phyloP scores from a whole-genome alignment of 164 flowering plant genomes.

The Amborella trichopoda region DNA sequence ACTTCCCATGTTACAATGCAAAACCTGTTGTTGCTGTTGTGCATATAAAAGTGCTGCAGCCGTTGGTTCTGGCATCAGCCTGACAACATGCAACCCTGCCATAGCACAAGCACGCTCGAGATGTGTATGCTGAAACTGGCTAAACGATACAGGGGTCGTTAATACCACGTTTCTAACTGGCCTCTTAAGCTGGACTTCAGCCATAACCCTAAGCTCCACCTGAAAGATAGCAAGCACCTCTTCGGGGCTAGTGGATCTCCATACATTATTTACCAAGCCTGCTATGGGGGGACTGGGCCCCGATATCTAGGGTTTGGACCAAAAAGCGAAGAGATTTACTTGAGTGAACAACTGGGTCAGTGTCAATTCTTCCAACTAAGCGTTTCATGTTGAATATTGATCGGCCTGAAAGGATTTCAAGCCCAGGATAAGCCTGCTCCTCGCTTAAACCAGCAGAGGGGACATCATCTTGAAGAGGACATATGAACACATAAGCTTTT shows the following conservation, averaged over 20 bases:
- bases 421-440: slow-evolving; percentile 35
- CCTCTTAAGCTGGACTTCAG: slow-evolving; percentile 48
- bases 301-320: slow-evolving; percentile 75
- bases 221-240: slow-evolving; percentile 80
- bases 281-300: slow-evolving; percentile 81
- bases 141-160: slow-evolving; percentile 77
- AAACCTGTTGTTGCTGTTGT: slow-evolving; percentile 55
- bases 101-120: slow-evolving; percentile 93
- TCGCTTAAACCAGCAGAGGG: slow-evolving; percentile 62
- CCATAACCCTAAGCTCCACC: slow-evolving; percentile 66
- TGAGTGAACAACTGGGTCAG: slow-evolving; percentile 79
- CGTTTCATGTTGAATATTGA: slow-evolving; percentile 89
- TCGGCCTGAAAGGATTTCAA: slow-evolving; percentile 69
- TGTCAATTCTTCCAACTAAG: slow-evolving; percentile 71
- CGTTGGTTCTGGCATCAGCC: slow-evolving; percentile 93
- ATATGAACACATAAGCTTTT: slow-evolving; percentile 52
- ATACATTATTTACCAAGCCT: slow-evolving; percentile 68
- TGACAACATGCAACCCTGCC: slow-evolving; percentile 81
- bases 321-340: slow-evolving; percentile 75
- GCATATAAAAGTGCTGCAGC: slow-evolving; percentile 83
- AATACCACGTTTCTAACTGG: slow-evolving; percentile 62
- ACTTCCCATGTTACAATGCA: slow-evolving; percentile 58
- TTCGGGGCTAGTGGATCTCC: slow-evolving; percentile 90
- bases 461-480: slow-evolving; percentile 64
- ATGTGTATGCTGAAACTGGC: slow-evolving; percentile 71